Base-by-base conservation (phyloP, 176 grass and related monocot species). In the Bothriochloa decipiens region DNA sequence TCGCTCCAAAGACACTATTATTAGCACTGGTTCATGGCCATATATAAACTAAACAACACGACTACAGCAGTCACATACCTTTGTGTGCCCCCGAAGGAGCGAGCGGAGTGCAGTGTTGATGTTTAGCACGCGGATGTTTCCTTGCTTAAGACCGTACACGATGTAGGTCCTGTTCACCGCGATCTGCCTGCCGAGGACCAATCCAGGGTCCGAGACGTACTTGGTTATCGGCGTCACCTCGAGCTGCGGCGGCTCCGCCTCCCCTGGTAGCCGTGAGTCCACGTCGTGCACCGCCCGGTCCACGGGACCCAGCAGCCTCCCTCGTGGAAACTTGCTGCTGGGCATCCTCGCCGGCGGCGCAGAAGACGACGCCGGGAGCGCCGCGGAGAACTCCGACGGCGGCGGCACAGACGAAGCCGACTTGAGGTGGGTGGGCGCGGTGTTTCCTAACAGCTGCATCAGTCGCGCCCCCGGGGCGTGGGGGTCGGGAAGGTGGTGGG, bases 201-300 rank as follows among this genome's bases (percentile, higher is more conserved):
- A 81, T 20, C 96, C 93, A 0, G 96, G 96, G 76, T 98, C 96
- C 6, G 96, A 98, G 12, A 87, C 93, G 87, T 98, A 95, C 83
- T 98, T 98, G 50, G 96, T 98, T 79, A 98, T 98, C 45, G 96
- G 96, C 61, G 96, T 95, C 35, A 98, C 96, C 74, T 98, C 96
- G 11, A 95, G 91, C 80, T 98, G 96, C 0, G 93, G 96, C 0
- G 96, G 92, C 62, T 87, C 82, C 0, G 83, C 87, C 80, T 98
- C 96, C 45, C 96, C 96, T 0, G 87, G 91, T 32, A 98, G 72
- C 80, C 96, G 83, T 23, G 87, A 95, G 73, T 98, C 93, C 22
- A 98, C 91, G 29, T 98, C 96, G 29, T 95, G 85, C 76, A 95
- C 87, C 8, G 81, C 81, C 27, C 80, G 77, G 29, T 95, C 96